Evolutionary conservation across 805 yeast species (phyloP).

Genomic region (Candida palmyrensis): DNA sequence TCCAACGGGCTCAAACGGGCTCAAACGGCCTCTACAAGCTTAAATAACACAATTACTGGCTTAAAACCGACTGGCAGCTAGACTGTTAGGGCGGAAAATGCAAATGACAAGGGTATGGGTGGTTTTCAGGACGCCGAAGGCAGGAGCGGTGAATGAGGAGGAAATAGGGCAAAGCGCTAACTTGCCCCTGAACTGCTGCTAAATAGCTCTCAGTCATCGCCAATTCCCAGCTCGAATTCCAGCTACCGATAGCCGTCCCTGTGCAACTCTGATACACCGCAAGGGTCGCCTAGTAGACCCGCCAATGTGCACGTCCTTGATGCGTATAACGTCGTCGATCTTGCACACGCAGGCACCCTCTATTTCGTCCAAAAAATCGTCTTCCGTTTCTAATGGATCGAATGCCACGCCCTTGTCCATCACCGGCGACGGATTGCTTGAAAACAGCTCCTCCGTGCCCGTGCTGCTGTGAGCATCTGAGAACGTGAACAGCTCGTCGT

Average conservation of each 20-base stretch:
- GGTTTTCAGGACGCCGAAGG: no score
- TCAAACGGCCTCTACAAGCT: no score
- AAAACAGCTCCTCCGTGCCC: not conserved
- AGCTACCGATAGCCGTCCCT: no score
- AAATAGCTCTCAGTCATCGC: not conserved
- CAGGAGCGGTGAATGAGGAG: no score
- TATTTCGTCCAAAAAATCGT: slow-evolving; percentile 2
- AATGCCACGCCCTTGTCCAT: not conserved
- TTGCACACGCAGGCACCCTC: slow-evolving; percentile 2
- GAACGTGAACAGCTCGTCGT: slow-evolving; percentile 1
- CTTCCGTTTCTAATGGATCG: not conserved
- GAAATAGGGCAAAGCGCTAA: not conserved
- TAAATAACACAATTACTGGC: no score
- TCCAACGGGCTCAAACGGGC: no score
- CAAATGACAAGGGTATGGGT: no score
- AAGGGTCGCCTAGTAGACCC: not conserved
- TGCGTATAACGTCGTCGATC: slow-evolving; percentile 2
- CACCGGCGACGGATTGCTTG: not conserved
- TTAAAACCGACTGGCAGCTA: no score
- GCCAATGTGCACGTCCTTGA: not conserved
- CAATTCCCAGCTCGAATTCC: slow-evolving; percentile 18
- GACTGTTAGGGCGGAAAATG: no score
- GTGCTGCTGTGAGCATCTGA: slow-evolving; percentile 1
- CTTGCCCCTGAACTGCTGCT: not conserved
- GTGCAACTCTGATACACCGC: slow-evolving; percentile 2